Conservation (phyloP, 768 basidiomycete genomes). For the Lactarius indigo region DNA sequence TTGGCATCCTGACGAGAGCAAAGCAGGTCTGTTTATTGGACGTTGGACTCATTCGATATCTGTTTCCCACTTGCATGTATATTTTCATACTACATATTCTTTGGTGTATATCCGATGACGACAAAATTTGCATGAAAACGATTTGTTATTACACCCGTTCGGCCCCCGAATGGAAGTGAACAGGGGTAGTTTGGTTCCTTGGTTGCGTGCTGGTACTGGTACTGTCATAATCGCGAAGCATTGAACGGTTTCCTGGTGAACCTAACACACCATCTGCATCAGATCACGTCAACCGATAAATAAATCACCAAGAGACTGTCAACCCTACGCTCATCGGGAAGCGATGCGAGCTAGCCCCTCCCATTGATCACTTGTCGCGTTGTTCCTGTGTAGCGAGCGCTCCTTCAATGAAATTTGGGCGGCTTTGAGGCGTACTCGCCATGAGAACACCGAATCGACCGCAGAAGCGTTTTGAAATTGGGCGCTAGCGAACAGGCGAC, state of each 20-base stretch:
- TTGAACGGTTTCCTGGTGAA: neutral
- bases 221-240: neutral
- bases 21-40: conserved; percentile 8
- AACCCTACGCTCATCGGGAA: neutral
- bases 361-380: neutral
- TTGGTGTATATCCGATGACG: neutral
- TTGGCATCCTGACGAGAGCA: conserved; percentile 19
- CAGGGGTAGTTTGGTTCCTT: neutral
- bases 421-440: neutral
- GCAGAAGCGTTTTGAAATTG: neutral
- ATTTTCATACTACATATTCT: conserved; percentile 9
- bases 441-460: neutral
- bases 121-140: neutral
- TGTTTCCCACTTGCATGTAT: conserved; percentile 17
- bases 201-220: neutral
- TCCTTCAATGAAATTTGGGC: neutral
- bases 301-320: neutral
- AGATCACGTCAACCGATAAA: neutral
- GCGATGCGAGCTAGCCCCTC: neutral
- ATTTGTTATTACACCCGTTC: neutral
- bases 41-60: conserved; percentile 9
- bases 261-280: neutral
- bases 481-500: neutral
- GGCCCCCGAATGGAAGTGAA: neutral
- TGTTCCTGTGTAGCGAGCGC: neutral